phyloP scores from a whole-genome alignment of 1,284 basidiomycete species.

The Schizophyllum amplum region DNA sequence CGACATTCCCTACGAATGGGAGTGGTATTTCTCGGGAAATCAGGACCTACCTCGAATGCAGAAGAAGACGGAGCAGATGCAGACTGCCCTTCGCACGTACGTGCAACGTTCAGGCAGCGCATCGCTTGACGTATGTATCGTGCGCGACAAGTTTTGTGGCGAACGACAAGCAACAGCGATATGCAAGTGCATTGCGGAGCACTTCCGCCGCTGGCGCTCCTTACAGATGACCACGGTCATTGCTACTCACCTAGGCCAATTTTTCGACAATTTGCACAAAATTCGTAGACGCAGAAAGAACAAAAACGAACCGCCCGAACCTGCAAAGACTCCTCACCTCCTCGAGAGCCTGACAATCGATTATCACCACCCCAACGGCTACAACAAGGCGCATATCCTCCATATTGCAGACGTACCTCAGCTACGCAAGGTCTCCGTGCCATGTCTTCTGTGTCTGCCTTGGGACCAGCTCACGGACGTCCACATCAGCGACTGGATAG shows the following conservation, averaged over 20 bases:
- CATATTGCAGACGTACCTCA: not conserved
- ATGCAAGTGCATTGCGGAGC: not conserved
- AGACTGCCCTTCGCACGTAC: not conserved
- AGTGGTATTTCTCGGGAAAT: no score
- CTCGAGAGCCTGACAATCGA: not conserved
- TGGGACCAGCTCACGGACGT: not conserved
- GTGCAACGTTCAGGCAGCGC: not conserved
- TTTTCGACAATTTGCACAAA: not conserved
- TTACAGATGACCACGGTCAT: not conserved
- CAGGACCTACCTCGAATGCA: not conserved
- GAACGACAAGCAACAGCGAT: not conserved
- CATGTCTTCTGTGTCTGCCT: not conserved
- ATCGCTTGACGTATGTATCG: not conserved
- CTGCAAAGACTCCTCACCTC: no score
- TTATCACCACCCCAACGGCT: not conserved
- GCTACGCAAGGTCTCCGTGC: not conserved
- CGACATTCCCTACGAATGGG: no score
- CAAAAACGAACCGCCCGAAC: no score
- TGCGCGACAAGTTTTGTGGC: not conserved
- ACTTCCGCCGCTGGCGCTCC: not conserved
- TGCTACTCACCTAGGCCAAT: not conserved
- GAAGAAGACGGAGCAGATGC: not conserved
- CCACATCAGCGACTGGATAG: not conserved
- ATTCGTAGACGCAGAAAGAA: no score
- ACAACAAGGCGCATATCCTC: not conserved